Evolutionary conservation across 2,329 filamentous ascomycete species (phyloP).

Genomic region (Phaeosphaeria sp.): DNA sequence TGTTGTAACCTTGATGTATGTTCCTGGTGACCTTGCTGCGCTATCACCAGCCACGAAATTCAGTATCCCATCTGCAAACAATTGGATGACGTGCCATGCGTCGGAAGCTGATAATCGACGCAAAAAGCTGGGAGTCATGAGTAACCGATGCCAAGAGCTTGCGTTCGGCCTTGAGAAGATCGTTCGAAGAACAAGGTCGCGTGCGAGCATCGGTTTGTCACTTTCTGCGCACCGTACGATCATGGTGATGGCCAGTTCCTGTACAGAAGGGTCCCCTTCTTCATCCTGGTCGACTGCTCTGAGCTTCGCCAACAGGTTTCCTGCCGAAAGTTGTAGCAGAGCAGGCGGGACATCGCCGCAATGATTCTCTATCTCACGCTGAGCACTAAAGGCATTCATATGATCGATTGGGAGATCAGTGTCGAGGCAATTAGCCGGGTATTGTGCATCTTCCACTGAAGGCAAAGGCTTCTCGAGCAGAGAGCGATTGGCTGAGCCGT

Average conservation of each 20-base stretch:
- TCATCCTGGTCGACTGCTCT: constrained; percentile 1
- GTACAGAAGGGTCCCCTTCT: constrained; percentile 16
- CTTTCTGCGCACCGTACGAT: constrained; percentile 31
- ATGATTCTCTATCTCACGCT: constrained; percentile 8
- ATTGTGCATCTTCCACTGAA: constrained; percentile 29
- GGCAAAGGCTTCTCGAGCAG: constrained; percentile 37
- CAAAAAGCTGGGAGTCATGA: constrained; percentile 44
- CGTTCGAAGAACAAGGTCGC: constrained; percentile 32
- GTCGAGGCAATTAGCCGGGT: constrained; percentile 44
- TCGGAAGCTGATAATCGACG: constrained; percentile 38
- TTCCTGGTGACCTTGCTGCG: background rate
- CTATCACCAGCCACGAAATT: constrained; percentile 25
- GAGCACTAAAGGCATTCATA: constrained; percentile 9
- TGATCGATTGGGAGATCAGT: constrained; percentile 30
- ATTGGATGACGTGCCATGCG: constrained; percentile 34
- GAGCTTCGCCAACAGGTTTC: constrained; percentile 17
- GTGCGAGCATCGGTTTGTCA: constrained; percentile 41
- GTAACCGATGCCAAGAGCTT: constrained; percentile 52
- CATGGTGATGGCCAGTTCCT: constrained; percentile 31
- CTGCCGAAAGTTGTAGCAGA: constrained; percentile 24
- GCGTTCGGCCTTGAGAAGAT: constrained; percentile 44
- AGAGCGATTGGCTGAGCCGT: constrained; percentile 14
- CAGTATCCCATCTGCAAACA: constrained; percentile 41
- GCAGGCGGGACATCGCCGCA: constrained; percentile 24
- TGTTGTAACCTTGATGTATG: constrained; percentile 50